Percentiles rank a stretch among this genome's conserved stretches.
These are phyloP conservation scores for Athelia sp. DNA, from an alignment of 1,284 basidiomycete genomes.

Conservation along the genomic window DNA sequence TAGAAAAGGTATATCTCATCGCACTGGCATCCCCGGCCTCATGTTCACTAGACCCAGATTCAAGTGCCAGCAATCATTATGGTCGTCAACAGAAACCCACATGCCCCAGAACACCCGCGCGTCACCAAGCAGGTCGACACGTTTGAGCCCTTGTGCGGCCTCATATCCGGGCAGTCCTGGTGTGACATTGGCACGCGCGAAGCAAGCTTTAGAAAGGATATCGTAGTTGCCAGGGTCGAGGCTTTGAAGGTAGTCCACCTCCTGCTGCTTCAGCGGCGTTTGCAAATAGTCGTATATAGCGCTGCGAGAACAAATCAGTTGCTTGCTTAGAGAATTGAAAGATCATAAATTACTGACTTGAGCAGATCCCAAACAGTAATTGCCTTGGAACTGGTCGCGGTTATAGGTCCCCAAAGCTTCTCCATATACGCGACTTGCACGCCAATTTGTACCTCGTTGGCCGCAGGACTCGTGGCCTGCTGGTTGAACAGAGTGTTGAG, in stretches of 20 bases:
- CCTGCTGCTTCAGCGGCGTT: slow-evolving; percentile 20
- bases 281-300: slow-evolving; percentile 32
- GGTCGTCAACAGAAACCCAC: slow-evolving; percentile 22
- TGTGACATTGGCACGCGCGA: slow-evolving; percentile 13
- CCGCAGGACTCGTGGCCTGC: slow-evolving; percentile 21
- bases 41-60: slow-evolving; percentile 19
- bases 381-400: slow-evolving; percentile 15
- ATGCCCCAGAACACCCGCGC: slow-evolving; percentile 27
- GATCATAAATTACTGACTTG: background rate
- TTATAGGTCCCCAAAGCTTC: slow-evolving; percentile 28
- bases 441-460: slow-evolving; percentile 19
- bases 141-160: slow-evolving; percentile 25
- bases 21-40: background rate
- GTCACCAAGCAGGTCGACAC: slow-evolving; percentile 32
- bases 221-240: slow-evolving; percentile 16
- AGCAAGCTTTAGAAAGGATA: slow-evolving; percentile 21
- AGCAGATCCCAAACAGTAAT: slow-evolving; percentile 25
- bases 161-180: slow-evolving; percentile 24
- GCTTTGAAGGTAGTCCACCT: slow-evolving; percentile 20
- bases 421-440: slow-evolving; percentile 15
- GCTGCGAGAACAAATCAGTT: slow-evolving; percentile 19
- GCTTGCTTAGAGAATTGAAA: background rate
- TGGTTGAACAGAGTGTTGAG: slow-evolving; percentile 17
- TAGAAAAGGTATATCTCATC: background rate
- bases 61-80: slow-evolving; percentile 24